These are phyloP conservation scores for Penicillium atrosanguineum DNA, from an alignment of 495 filamentous ascomycete genomes.

Conservation along the genomic window DNA sequence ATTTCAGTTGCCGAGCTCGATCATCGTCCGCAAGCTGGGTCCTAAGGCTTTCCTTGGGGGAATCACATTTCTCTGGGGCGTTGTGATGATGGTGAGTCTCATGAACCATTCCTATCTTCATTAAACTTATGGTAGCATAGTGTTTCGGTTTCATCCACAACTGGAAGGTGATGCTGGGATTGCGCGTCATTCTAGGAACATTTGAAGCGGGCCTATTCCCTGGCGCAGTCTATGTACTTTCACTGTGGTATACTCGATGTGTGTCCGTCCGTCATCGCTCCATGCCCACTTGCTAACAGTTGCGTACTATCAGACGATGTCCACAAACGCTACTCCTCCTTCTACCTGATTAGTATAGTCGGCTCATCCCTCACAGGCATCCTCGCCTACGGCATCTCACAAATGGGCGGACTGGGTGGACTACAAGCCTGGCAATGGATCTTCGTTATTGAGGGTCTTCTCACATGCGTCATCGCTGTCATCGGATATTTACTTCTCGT, in stretches of 20 bases:
- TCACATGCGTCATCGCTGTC: constrained; percentile 32
- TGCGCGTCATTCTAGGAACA: constrained; percentile 57
- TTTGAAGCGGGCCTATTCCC: constrained; percentile 60
- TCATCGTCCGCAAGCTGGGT: constrained; percentile 6
- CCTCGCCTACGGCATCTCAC: constrained; percentile 56
- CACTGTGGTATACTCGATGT: constrained; percentile 56
- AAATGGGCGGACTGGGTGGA: constrained; percentile 42
- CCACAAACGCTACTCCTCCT: constrained; percentile 55
- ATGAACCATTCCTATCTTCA: not conserved
- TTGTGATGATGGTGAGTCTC: constrained; percentile 13
- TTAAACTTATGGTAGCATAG: not conserved
- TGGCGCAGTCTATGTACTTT: constrained; percentile 52
- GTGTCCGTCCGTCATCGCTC: not conserved
- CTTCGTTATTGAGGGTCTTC: constrained; percentile 53
- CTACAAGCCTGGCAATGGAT: constrained; percentile 58
- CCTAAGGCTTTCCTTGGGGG: constrained; percentile 6
- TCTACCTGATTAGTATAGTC: constrained; percentile 50
- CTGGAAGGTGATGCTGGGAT: constrained; percentile 47
- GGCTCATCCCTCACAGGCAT: constrained; percentile 56
- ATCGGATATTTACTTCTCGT: constrained; percentile 45
- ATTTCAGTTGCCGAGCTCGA: constrained; percentile 5
- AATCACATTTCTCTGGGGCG: constrained; percentile 7
- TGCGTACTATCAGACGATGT: constrained; percentile 34
- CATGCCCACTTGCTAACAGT: too few species aligned
- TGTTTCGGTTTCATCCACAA: constrained; percentile 46